phyloP scores from a whole-genome alignment of 2,329 filamentous ascomycete species.

The Chrysoporthe cubensis region DNA sequence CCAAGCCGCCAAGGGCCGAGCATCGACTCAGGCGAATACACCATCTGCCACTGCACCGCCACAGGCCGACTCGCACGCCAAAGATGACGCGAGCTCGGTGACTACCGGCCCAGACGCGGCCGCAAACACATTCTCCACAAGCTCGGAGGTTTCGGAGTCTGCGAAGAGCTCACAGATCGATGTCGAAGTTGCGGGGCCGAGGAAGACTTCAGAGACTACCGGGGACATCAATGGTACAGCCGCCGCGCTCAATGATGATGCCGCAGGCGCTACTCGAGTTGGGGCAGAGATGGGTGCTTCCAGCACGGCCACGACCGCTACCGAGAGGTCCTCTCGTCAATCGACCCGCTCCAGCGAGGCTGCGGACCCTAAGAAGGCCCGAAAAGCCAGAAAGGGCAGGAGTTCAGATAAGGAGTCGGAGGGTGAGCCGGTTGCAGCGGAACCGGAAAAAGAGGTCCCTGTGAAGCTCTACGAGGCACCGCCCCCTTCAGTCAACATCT shows the following conservation, averaged over 20 bases:
- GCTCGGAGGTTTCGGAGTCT: slow-evolving; percentile 37
- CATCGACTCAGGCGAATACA: slow-evolving; percentile 46
- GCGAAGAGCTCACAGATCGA: slow-evolving; percentile 34
- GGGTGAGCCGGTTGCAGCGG: slow-evolving; percentile 52
- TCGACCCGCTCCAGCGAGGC: slow-evolving; percentile 71
- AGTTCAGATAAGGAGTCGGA: slow-evolving; percentile 58
- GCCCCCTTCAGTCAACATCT: slow-evolving; percentile 82
- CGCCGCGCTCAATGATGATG: slow-evolving; percentile 41
- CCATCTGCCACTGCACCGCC: slow-evolving; percentile 38
- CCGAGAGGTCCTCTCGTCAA: slow-evolving; percentile 55
- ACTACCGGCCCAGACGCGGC: slow-evolving; percentile 42
- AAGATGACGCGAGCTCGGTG: slow-evolving; percentile 40
- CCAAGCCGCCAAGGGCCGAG: slow-evolving; percentile 86
- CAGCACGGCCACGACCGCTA: slow-evolving; percentile 23
- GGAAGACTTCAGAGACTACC: slow-evolving; percentile 36
- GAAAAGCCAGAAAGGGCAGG: slow-evolving; percentile 66
- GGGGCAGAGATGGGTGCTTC: slow-evolving; percentile 27
- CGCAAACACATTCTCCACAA: slow-evolving; percentile 43
- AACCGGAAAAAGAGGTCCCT: slow-evolving; percentile 64
- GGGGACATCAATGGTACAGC: slow-evolving; percentile 37
- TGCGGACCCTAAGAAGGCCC: slow-evolving; percentile 64
- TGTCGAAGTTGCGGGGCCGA: slow-evolving; percentile 32
- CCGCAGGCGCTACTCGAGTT: slow-evolving; percentile 27
- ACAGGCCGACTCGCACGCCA: slow-evolving; percentile 39
- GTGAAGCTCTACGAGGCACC: slow-evolving; percentile 78